Percentiles rank a stretch among this genome's conserved stretches.
Evolutionary conservation across 805 yeast species (phyloP).

Genomic region (Starmerella apis): DNA sequence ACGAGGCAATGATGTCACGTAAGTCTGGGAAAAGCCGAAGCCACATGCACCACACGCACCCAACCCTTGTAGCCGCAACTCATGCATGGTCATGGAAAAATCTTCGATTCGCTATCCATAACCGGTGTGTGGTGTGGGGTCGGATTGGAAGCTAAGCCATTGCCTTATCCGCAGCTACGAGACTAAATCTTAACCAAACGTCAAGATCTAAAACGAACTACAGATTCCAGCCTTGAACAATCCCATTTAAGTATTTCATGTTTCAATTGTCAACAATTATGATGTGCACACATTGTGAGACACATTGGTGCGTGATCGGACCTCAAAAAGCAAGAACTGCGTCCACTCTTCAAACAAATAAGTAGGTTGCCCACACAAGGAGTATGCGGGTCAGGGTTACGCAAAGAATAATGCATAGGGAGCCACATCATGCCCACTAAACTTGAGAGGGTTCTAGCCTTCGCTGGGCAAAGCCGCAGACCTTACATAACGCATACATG

Average conservation of each 20-base stretch:
- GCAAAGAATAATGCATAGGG: neutral
- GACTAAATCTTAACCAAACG: neutral
- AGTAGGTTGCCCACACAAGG: neutral
- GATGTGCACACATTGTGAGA: neutral
- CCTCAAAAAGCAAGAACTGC: neutral
- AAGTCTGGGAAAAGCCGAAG: neutral
- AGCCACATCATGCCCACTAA: neutral
- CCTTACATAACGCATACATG: neutral
- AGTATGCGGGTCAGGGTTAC: neutral
- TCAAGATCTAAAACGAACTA: too few relatives aligned
- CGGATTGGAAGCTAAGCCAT: neutral
- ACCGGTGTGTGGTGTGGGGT: neutral
- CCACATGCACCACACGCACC: neutral
- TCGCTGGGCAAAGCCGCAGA: neutral
- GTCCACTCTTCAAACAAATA: neutral
- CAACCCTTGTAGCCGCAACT: neutral
- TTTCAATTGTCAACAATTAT: neutral
- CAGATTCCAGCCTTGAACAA: neutral
- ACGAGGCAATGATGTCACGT: neutral
- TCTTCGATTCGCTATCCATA: too few relatives aligned
- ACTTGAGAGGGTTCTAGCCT: neutral
- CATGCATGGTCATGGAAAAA: neutral
- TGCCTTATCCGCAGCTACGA: neutral
- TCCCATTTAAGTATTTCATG: neutral
- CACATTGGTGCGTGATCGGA: neutral